These are phyloP conservation scores for Cytospora mali DNA, from an alignment of 2,329 filamentous ascomycete genomes.

Conservation along the genomic window DNA sequence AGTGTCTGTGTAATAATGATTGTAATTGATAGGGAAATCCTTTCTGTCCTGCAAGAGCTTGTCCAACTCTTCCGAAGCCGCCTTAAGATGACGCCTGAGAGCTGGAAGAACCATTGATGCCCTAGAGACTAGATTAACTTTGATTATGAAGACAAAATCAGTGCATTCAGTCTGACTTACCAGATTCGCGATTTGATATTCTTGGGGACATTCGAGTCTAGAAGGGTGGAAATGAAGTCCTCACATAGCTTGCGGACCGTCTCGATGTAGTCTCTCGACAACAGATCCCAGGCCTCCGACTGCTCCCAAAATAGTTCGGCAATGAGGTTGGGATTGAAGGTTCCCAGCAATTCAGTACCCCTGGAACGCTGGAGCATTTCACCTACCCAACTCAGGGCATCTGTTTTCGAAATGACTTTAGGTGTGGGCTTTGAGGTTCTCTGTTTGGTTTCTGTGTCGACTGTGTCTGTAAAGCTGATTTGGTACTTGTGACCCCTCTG, in stretches of 20 bases:
- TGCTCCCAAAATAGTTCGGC: conserved; percentile 24
- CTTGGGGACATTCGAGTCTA: not conserved
- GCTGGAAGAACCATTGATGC: not conserved
- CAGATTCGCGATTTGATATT: not conserved
- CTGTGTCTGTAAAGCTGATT: too few species aligned
- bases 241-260: not conserved
- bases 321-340: conserved; percentile 1
- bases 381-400: not conserved
- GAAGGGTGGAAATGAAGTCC: not conserved
- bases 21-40: conserved; percentile 13
- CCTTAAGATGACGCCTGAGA: not conserved
- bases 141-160: not conserved
- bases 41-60: not conserved
- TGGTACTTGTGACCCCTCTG: not conserved
- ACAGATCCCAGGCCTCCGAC: conserved; percentile 4
- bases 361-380: not conserved
- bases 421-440: not conserved
- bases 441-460: not conserved
- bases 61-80: not conserved
- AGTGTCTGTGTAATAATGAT: conserved; percentile 13
- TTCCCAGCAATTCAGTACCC: conserved; percentile 11
- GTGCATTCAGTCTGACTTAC: not conserved
- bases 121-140: not conserved
- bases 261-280: not conserved
- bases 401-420: not conserved